phyloP scores from a whole-genome alignment of 352 stramenopile species.

The Phytophthora podocarpi region DNA sequence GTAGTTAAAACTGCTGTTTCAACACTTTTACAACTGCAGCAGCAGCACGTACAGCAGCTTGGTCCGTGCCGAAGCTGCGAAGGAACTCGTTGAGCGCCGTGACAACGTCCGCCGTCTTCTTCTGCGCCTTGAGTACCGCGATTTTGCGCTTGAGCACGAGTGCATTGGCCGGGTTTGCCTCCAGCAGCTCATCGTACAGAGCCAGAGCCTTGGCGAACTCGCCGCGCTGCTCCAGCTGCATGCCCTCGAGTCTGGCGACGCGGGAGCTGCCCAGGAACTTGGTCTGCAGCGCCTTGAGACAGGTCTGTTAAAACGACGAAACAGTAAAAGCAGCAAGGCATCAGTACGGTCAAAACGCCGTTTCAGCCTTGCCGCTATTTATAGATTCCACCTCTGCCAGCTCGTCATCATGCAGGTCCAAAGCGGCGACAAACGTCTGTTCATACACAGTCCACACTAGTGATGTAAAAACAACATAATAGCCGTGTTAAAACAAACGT shows the following conservation, averaged over 20 bases:
- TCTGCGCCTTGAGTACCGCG: slow-evolving; percentile 67
- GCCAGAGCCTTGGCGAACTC: slow-evolving; percentile 62
- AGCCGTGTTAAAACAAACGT: slow-evolving; percentile 14
- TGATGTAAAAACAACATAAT: slow-evolving; percentile 1
- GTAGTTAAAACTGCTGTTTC: neutral
- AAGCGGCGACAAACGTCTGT: slow-evolving; percentile 63
- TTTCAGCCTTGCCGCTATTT: neutral
- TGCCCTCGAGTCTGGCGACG: slow-evolving; percentile 60
- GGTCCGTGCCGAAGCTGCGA: slow-evolving; percentile 64
- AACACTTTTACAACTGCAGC: neutral
- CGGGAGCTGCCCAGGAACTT: slow-evolving; percentile 71
- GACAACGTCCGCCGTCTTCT: slow-evolving; percentile 60
- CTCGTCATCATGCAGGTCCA: slow-evolving; percentile 68
- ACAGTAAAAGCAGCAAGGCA: neutral
- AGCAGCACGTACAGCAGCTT: slow-evolving; percentile 40
- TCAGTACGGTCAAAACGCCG: neutral
- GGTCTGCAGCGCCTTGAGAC: slow-evolving; percentile 46
- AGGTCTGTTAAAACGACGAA: slow-evolving; percentile 28
- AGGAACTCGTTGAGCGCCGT: slow-evolving; percentile 63
- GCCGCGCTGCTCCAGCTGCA: slow-evolving; percentile 58
- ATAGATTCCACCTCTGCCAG: slow-evolving; percentile 33
- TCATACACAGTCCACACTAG: slow-evolving; percentile 73
- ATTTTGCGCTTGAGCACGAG: slow-evolving; percentile 72
- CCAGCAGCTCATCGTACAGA: slow-evolving; percentile 64
- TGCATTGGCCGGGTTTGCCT: slow-evolving; percentile 61